A percentile compares a stretch with the other conserved stretches of the same genome.
Evolutionary conservation across 352 stramenopile species (phyloP).

Genomic region (Nothophytophthora sp.): DNA sequence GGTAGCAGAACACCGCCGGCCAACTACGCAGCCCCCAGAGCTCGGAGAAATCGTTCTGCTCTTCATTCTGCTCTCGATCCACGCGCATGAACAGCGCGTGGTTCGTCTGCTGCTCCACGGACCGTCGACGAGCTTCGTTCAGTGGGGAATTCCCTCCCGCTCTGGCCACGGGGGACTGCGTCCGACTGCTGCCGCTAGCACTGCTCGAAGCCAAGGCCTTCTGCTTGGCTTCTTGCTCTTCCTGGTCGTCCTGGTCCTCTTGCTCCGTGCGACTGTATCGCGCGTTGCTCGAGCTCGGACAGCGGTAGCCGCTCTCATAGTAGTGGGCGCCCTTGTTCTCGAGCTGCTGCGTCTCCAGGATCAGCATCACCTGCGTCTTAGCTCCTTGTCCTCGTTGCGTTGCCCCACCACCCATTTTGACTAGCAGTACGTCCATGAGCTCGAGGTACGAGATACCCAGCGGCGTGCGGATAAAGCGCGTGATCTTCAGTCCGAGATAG

Average conservation of each 20-base stretch:
- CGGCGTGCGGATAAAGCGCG: constrained; percentile 70
- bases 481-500: constrained; percentile 66
- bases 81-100: constrained; percentile 59
- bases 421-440: constrained; percentile 78
- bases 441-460: constrained; percentile 83
- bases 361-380: constrained; percentile 59
- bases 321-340: constrained; percentile 78
- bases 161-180: constrained; percentile 28
- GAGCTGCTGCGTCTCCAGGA: constrained; percentile 77
- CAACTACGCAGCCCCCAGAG: constrained; percentile 80
- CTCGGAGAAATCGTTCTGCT: constrained; percentile 76
- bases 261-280: constrained; percentile 32
- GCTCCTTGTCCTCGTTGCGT: constrained; percentile 53
- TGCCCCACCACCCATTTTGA: constrained; percentile 54
- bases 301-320: constrained; percentile 78
- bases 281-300: constrained; percentile 56
- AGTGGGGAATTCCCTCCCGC: constrained; percentile 17
- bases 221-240: constrained; percentile 23
- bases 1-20: constrained; percentile 86
- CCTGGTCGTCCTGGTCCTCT: constrained; percentile 31
- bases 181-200: constrained; percentile 22
- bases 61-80: constrained; percentile 57
- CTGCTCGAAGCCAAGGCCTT: constrained; percentile 13
- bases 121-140: constrained; percentile 21
- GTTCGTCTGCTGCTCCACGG: constrained; percentile 23